A percentile compares a stretch with the other conserved stretches of the same genome.
Evolutionary conservation across 1,284 basidiomycete species (phyloP).

Genomic region (Megacollybia platyphylla): DNA sequence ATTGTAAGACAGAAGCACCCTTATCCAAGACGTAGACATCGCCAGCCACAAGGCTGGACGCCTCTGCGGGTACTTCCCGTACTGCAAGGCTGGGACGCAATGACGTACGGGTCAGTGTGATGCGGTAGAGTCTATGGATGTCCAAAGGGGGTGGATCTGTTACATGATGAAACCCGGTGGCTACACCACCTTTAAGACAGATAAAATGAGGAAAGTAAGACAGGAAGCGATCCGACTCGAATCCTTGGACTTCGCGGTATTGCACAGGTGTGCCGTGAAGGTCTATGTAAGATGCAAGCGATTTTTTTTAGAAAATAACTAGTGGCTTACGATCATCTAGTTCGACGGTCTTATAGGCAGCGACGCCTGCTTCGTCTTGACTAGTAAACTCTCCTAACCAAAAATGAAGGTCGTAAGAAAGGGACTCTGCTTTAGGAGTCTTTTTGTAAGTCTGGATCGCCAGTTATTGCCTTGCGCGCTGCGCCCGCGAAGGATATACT

Average conservation of each 20-base stretch:
- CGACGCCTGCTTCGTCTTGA: slow-evolving; percentile 53
- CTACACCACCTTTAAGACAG: slow-evolving; percentile 39
- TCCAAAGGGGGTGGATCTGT: slow-evolving; percentile 28
- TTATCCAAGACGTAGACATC: slow-evolving; percentile 50
- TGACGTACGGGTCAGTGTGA: slow-evolving; percentile 18
- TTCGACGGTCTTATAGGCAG: slow-evolving; percentile 58
- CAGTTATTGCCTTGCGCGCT: neutral
- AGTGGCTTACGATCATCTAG: slow-evolving; percentile 44
- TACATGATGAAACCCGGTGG: slow-evolving; percentile 51
- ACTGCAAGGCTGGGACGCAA: slow-evolving; percentile 25
- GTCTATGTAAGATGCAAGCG: slow-evolving; percentile 16
- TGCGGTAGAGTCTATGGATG: slow-evolving; percentile 32
- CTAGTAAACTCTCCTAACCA: slow-evolving; percentile 50
- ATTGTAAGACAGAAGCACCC: slow-evolving; percentile 35
- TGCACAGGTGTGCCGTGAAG: slow-evolving; percentile 42
- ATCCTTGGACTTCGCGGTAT: slow-evolving; percentile 48
- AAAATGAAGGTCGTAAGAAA: slow-evolving; percentile 52
- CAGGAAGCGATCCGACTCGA: slow-evolving; percentile 44
- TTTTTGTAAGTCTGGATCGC: slow-evolving; percentile 37
- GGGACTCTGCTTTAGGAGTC: slow-evolving; percentile 26
- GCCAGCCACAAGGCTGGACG: slow-evolving; percentile 33
- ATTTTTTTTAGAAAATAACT: neutral
- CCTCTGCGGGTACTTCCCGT: slow-evolving; percentile 32
- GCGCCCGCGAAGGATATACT: slow-evolving; percentile 9
- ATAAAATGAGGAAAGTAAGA: slow-evolving; percentile 46